These are phyloP conservation scores for Aspergillus sp. DNA, from an alignment of 2,329 filamentous ascomycete genomes.

Conservation along the genomic window DNA sequence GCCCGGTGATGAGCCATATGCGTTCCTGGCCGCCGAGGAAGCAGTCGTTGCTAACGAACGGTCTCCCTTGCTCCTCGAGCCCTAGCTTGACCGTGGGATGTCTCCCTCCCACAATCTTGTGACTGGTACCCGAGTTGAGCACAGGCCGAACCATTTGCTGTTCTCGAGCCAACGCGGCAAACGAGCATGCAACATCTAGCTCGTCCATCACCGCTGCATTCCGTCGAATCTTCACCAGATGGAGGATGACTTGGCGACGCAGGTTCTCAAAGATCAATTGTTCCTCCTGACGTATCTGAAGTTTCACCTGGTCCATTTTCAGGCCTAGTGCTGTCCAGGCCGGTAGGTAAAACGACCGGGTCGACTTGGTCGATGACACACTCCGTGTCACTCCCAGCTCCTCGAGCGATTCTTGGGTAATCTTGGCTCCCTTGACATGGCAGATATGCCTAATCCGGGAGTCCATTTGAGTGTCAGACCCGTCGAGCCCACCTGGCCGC, in stretches of 20 bases:
- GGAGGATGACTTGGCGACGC: conserved; percentile 65
- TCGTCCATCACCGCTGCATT: conserved; percentile 91
- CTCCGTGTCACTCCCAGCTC: conserved; percentile 40
- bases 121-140: conserved; percentile 54
- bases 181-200: conserved; percentile 80
- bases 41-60: conserved; percentile 80
- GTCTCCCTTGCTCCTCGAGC: conserved; percentile 66
- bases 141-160: conserved; percentile 64
- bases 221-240: conserved; percentile 74
- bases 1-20: conserved; percentile 61
- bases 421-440: conserved; percentile 71
- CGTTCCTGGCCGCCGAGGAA: conserved; percentile 66
- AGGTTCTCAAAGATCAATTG: conserved; percentile 66
- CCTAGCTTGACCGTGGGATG: conserved; percentile 89
- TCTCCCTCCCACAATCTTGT: conserved; percentile 74
- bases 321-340: conserved; percentile 78
- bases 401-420: conserved; percentile 42
- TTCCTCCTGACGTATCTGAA: conserved; percentile 76
- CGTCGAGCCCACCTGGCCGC: conserved; percentile 50
- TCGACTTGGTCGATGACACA: conserved; percentile 72
- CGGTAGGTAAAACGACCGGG: conserved; percentile 71
- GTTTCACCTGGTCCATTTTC: conserved; percentile 65
- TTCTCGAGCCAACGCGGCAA: conserved; percentile 68
- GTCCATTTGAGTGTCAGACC: conserved; percentile 77
- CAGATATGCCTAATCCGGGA: conserved; percentile 81